Evolutionary conservation across 2,329 filamentous ascomycete species (phyloP), one percentile per base, ranked within the genome.

Genomic region (Simplicillium aogashimaense): DNA sequence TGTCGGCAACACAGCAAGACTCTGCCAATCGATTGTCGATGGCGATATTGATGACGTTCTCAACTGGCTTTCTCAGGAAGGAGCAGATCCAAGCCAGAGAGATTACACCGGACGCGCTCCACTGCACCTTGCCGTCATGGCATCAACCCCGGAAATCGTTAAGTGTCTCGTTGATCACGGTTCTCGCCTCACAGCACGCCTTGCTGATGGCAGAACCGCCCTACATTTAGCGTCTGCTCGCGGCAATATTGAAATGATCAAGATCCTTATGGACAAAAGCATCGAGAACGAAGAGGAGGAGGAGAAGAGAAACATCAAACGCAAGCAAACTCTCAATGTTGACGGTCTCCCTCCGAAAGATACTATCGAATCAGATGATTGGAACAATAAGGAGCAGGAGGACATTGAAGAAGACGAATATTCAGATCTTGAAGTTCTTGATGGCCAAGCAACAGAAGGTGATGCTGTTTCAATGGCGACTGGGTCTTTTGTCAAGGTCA

Each of bases 11-110:
- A 89, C 85, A 1, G 78, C 77, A 30, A 69, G 74, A 13, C 69
- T 94, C 2, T 94, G 85, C 52, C 82, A 88, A 53, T 86, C 84
- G 1, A 94, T 94, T 42, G 77, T 89, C 4, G 79, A 88, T 49
- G 67, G 73, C 2, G 81, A 94, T 56, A 49, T 82, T 3, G 78
- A 85, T 30, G 72, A 77, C 45, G 82, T 94, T 3, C 59, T 76
- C 49, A 75, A 79, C 47, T 94, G 85, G 81, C 67, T 78, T 17
- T 61, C 67, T 4, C 76, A 83, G 50, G 78, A 86, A 43, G 79
- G 66, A 2, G 72, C 78, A 3, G 79, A 90, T 55, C 73, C 81
- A 0, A 85, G 92, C 53, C 67, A 73, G 43, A 73, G 87, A 28
- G 86, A 92, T 51, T 82, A 86, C 53, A 88, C 80, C 25, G 87